A percentile compares a stretch with the other conserved stretches of the same genome.
phyloP scores from a whole-genome alignment of 768 basidiomycete species.

The Pisolithus tinctorius region DNA sequence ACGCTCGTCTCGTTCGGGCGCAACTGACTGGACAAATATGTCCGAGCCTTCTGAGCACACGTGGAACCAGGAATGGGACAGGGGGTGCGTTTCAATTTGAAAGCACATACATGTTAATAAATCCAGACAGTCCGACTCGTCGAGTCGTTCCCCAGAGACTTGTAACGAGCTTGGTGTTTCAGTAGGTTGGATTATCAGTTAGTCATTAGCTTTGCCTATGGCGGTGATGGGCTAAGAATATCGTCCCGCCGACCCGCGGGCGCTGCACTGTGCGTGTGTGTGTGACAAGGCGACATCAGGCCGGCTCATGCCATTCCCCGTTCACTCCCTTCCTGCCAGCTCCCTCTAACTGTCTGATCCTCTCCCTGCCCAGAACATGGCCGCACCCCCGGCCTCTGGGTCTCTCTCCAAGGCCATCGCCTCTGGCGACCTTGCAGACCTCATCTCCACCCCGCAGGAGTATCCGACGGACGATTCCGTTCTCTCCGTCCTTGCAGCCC shows the following conservation, averaged over 20 bases:
- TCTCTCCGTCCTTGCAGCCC: constrained; percentile 46
- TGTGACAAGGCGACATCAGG: background rate
- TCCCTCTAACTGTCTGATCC: constrained; percentile 1
- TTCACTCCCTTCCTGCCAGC: constrained; percentile 1
- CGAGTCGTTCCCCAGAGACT: too few relatives aligned
- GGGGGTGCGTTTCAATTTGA: too few relatives aligned
- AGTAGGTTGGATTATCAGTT: background rate
- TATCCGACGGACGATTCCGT: constrained; percentile 52
- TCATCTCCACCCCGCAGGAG: constrained; percentile 31
- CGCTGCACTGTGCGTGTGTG: background rate
- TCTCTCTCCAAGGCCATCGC: constrained; percentile 30
- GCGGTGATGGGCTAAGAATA: constrained; percentile 13
- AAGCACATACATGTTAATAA: too few relatives aligned
- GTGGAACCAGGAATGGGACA: too few relatives aligned
- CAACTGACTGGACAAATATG: too few relatives aligned
- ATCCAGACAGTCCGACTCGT: too few relatives aligned
- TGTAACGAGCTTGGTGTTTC: too few relatives aligned
- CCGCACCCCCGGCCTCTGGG: constrained; percentile 26
- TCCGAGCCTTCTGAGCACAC: too few relatives aligned
- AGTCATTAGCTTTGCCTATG: constrained; percentile 4
- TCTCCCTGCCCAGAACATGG: constrained; percentile 29
- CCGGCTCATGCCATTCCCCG: constrained; percentile 3
- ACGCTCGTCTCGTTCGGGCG: too few relatives aligned
- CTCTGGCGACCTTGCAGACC: constrained; percentile 44
- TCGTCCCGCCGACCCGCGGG: background rate